These are phyloP conservation scores for Fistulifera solaris DNA, from an alignment of 108 stramenopile species.

Conservation along the genomic window DNA sequence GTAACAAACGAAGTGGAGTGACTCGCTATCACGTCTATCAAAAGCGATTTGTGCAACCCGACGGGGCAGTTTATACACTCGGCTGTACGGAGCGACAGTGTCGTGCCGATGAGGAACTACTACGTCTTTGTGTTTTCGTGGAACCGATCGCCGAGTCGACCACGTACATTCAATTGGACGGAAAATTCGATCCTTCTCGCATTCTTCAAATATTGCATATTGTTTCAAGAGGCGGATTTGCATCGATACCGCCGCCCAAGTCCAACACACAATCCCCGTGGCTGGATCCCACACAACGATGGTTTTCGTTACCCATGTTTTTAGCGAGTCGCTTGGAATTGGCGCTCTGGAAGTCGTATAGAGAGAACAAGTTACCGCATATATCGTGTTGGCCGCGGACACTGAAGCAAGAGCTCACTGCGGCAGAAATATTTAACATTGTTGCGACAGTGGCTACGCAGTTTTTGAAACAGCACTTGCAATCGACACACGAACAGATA, in stretches of 20 bases:
- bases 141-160: too few species aligned
- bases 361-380: not conserved
- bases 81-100: constrained; percentile 31
- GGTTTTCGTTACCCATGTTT: constrained; percentile 72
- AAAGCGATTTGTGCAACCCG: constrained; percentile 21
- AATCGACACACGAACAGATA: too few species aligned
- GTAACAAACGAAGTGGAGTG: not conserved
- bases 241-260: constrained; percentile 2
- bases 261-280: constrained; percentile 22
- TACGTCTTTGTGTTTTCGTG: too few species aligned
- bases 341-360: constrained; percentile 54
- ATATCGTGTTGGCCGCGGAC: not conserved
- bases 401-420: too few species aligned
- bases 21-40: constrained; percentile 13
- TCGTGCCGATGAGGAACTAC: constrained; percentile 22
- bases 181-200: not conserved
- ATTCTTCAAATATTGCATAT: constrained; percentile 27
- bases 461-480: too few species aligned
- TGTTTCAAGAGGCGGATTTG: constrained; percentile 34
- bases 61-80: constrained; percentile 29
- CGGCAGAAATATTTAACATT: too few species aligned
- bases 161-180: not conserved
- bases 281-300: constrained; percentile 57
- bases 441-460: too few species aligned
- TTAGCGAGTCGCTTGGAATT: constrained; percentile 64